phyloP scores from a whole-genome alignment of 139 green algal genomes.

The Diplosphaera chodatii region DNA sequence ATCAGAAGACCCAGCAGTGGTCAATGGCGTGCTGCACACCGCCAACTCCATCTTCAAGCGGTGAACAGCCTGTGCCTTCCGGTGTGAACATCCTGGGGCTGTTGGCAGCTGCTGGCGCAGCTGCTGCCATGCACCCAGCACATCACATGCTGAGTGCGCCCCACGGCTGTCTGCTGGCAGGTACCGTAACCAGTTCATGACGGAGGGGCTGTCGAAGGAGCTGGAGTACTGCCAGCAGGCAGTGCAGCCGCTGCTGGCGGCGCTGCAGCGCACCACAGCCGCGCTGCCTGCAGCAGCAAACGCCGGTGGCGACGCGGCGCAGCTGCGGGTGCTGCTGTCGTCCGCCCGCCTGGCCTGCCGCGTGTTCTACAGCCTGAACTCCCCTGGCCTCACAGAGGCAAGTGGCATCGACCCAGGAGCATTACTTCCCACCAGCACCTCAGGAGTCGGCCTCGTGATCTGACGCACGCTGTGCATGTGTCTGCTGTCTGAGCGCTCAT shows the following conservation, averaged over 20 bases:
- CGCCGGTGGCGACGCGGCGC: slow-evolving; percentile 18
- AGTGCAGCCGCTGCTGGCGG: slow-evolving; percentile 48
- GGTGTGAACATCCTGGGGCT: slow-evolving; percentile 7
- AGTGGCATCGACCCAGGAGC: slow-evolving; percentile 2
- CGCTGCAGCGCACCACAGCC: slow-evolving; percentile 33
- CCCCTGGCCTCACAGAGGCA: slow-evolving; percentile 83
- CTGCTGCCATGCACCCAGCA: too few relatives aligned
- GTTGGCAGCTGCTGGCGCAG: too few relatives aligned
- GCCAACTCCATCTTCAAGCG: slow-evolving; percentile 96
- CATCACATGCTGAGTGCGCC: too few relatives aligned
- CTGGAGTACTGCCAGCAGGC: slow-evolving; percentile 80
- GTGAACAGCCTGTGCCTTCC: slow-evolving; percentile 33
- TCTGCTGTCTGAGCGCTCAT: too few relatives aligned
- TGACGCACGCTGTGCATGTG: too few relatives aligned
- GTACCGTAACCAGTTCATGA: slow-evolving; percentile 52
- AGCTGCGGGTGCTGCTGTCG: slow-evolving; percentile 52
- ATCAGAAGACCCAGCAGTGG: slow-evolving; percentile 15
- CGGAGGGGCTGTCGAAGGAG: slow-evolving; percentile 49
- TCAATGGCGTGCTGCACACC: slow-evolving; percentile 80
- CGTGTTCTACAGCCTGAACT: slow-evolving; percentile 95
- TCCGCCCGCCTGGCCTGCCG: slow-evolving; percentile 59
- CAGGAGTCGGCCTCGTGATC: too few relatives aligned
- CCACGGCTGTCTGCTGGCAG: slow-evolving; percentile 1
- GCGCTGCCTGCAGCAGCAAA: slow-evolving; percentile 5
- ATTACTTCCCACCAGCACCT: too few relatives aligned